phyloP scores from a whole-genome alignment of 306 rosid genomes.

The Inga oerstediana region DNA sequence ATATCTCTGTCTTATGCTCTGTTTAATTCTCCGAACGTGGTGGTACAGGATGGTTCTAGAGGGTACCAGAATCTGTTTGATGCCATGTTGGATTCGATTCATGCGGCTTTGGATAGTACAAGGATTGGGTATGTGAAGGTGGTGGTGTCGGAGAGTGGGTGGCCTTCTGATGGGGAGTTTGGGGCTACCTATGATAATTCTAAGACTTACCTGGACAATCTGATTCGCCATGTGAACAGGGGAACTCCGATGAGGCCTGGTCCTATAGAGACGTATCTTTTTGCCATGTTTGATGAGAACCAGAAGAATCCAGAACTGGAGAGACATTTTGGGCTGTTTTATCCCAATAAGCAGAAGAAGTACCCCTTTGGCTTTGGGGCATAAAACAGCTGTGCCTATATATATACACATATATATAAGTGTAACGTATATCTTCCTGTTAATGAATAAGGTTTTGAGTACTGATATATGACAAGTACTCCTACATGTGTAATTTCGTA shows the following conservation, averaged over 20 bases:
- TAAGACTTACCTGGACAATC: slow-evolving; percentile 41
- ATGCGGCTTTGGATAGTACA: slow-evolving; percentile 58
- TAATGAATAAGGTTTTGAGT: not conserved
- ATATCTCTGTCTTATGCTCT: slow-evolving; percentile 61
- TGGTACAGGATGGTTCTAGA: slow-evolving; percentile 43
- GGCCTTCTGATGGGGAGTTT: slow-evolving; percentile 67
- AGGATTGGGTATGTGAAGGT: slow-evolving; percentile 55
- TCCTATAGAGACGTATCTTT: slow-evolving; percentile 37
- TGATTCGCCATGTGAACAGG: slow-evolving; percentile 51
- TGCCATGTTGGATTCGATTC: slow-evolving; percentile 59
- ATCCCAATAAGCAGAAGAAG: slow-evolving; percentile 45
- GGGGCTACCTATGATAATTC: slow-evolving; percentile 57
- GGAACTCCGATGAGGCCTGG: slow-evolving; percentile 71
- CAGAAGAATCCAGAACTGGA: slow-evolving; percentile 37
- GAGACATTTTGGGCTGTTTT: slow-evolving; percentile 47
- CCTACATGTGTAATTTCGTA: not conserved
- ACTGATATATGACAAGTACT: not conserved
- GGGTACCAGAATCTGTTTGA: slow-evolving; percentile 68
- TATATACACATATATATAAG: too few relatives aligned
- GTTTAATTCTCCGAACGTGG: slow-evolving; percentile 54
- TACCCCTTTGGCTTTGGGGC: slow-evolving; percentile 45
- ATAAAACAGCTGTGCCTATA: not conserved
- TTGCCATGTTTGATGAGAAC: slow-evolving; percentile 55
- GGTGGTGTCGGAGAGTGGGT: slow-evolving; percentile 73
- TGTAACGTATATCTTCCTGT: too few relatives aligned